Base-by-base conservation (phyloP, 352 stramenopile species). In the Phytophthora macrochlamydospora region DNA sequence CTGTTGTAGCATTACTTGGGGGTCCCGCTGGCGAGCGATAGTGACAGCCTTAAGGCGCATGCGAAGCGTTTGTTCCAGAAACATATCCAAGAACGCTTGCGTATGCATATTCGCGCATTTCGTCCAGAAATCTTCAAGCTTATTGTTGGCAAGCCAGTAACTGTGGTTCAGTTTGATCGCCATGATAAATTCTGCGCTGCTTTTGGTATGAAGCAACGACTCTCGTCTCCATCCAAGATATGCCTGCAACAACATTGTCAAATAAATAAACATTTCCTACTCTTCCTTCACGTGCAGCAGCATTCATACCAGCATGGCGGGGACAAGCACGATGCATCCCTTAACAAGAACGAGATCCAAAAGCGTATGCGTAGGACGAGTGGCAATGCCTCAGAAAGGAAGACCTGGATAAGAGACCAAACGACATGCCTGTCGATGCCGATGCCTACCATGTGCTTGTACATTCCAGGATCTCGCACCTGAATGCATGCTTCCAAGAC, bases 321-420 rank as follows among this genome's bases (percentile, higher is more conserved):
- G 78, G 18, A 78, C 78, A 30, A 87, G 61, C 11, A 74, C 71
- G 11, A 78, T 64, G 30, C 75, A 85, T 45, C 75, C 75, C 51
- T 76, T 71, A 30, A 87, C 62, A 7, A 87, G 67, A 29, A 75
- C 62, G 18, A 81, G 54, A n/a, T 87, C 78, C n/a, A 87, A 35
- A 79, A 71, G 0, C 78, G 78, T 3, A 87, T 70, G 13, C 73
- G 69, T 14, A 84, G 55, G 2, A 80, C 75, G 9, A 80, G 54
- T 8, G 78, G 78, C 8, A 83, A 46, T 2, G 66, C 30, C 13
- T 74, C 65, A 0, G 73, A 75, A 3, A 87, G 62, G 18, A 71
- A 68, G 9, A 83, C 43, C 40, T 74, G 53, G 11, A 87, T 53
- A 18, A 87, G 62, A 28, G 52, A 68, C 78, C 73, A 84, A 7